phyloP scores from a whole-genome alignment of 2,329 filamentous ascomycete genomes.

The Zarea fungicola region DNA sequence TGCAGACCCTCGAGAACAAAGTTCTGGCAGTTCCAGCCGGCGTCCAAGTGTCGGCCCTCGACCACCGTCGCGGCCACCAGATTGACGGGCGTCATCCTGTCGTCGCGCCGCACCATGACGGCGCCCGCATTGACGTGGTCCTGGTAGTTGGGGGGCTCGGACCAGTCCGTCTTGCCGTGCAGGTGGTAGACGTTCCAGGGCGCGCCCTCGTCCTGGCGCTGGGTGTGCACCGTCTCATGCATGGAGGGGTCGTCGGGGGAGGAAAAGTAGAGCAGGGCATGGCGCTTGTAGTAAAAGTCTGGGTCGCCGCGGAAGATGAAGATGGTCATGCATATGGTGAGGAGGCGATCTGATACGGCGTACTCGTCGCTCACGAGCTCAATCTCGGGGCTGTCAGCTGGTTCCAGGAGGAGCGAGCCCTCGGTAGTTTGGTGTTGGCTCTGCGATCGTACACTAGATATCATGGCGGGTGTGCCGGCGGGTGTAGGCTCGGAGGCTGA shows the following conservation, averaged over 20 bases:
- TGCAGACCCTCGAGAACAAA: constrained; percentile 16
- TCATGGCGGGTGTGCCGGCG: not conserved
- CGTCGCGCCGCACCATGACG: constrained; percentile 9
- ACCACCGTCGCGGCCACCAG: constrained; percentile 11
- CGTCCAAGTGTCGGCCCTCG: constrained; percentile 6
- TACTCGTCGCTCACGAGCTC: constrained; percentile 8
- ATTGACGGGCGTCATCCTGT: constrained; percentile 11
- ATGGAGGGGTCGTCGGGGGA: constrained; percentile 14
- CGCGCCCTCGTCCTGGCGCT: constrained; percentile 9
- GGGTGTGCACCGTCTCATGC: constrained; percentile 15
- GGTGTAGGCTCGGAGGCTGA: not conserved
- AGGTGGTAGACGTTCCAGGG: constrained; percentile 11
- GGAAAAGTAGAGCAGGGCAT: constrained; percentile 15
- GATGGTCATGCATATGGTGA: constrained; percentile 13
- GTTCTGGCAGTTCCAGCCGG: constrained; percentile 16
- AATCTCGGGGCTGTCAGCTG: not conserved
- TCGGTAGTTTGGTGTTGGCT: not conserved
- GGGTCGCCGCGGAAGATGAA: constrained; percentile 14
- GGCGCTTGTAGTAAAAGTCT: constrained; percentile 15
- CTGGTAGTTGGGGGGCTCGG: constrained; percentile 11
- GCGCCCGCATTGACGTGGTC: constrained; percentile 17
- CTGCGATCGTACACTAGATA: not conserved
- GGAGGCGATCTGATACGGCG: constrained; percentile 5
- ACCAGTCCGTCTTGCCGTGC: constrained; percentile 14
- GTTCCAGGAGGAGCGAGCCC: too few species aligned